Evolutionary conservation across 225 moss, liverwort and hornwort genomes (phyloP).

Genomic region (Polytrichum commune): DNA sequence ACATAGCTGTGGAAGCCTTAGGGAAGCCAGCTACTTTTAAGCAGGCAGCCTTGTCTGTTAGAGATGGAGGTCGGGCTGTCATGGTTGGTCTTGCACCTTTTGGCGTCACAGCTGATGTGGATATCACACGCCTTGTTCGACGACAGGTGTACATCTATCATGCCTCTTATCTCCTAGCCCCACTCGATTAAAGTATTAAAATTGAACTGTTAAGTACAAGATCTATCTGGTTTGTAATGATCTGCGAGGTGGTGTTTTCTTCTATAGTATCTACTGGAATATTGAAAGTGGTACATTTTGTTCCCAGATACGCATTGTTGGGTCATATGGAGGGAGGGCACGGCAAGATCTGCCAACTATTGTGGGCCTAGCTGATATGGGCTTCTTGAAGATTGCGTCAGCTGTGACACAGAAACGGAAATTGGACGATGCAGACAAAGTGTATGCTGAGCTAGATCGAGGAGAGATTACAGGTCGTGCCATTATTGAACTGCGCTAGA

Average conservation of each 20-base stretch:
- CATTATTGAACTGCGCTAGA: constrained; percentile 51
- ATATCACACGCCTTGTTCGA: constrained; percentile 85
- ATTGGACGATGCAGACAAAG: constrained; percentile 76
- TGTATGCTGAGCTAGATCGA: constrained; percentile 69
- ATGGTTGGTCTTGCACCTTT: constrained; percentile 90
- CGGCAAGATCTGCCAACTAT: constrained; percentile 89
- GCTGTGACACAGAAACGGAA: constrained; percentile 76
- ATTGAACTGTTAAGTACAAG: too few relatives aligned
- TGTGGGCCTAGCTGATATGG: constrained; percentile 81
- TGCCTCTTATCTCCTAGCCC: neutral
- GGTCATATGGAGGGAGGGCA: constrained; percentile 91
- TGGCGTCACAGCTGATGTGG: constrained; percentile 69
- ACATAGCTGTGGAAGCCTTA: constrained; percentile 94
- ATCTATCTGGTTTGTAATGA: too few relatives aligned
- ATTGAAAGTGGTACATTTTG: too few relatives aligned
- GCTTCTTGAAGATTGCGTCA: constrained; percentile 65
- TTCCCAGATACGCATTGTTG: constrained; percentile 75
- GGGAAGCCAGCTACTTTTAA: constrained; percentile 76
- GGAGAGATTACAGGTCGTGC: constrained; percentile 90
- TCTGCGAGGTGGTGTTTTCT: too few relatives aligned
- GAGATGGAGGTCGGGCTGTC: constrained; percentile 92
- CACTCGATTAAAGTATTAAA: neutral
- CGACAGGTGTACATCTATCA: constrained; percentile 55
- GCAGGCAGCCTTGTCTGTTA: constrained; percentile 77
- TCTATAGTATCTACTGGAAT: too few relatives aligned